Conservation (phyloP, 2,329 filamentous ascomycete species). For the Arthroderma sp. region DNA sequence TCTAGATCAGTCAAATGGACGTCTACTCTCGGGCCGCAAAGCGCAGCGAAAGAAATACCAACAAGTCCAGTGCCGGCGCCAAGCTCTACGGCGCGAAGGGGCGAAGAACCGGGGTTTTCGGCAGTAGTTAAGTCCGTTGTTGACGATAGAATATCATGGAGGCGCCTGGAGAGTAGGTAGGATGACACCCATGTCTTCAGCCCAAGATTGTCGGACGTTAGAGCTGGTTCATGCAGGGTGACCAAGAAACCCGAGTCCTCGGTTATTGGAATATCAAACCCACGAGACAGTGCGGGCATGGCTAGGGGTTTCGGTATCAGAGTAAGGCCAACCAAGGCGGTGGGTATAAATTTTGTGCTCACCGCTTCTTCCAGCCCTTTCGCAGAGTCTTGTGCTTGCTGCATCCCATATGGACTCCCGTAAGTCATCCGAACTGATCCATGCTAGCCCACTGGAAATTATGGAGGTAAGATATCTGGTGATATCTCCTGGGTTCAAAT, state of each 20-base stretch:
- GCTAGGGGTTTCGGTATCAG: constrained; percentile 24
- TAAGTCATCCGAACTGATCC: constrained; percentile 32
- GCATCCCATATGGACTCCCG: constrained; percentile 50
- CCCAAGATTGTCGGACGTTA: constrained; percentile 78
- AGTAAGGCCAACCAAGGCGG: not conserved
- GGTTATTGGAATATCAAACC: constrained; percentile 43
- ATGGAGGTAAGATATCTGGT: constrained; percentile 35
- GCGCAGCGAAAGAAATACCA: constrained; percentile 66
- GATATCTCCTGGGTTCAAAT: constrained; percentile 28
- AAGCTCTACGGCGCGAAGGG: constrained; percentile 52
- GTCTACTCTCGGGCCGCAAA: constrained; percentile 43
- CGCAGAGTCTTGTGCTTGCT: constrained; percentile 66
- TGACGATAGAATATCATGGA: constrained; percentile 35
- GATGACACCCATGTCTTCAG: constrained; percentile 94
- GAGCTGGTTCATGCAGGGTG: constrained; percentile 67
- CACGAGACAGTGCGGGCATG: constrained; percentile 50
- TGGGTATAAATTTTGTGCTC: constrained; percentile 13
- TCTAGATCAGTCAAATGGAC: constrained; percentile 74
- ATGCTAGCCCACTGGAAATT: constrained; percentile 31
- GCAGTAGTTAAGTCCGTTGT: constrained; percentile 21
- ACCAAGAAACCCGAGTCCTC: constrained; percentile 45
- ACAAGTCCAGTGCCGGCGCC: constrained; percentile 87
- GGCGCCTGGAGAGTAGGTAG: constrained; percentile 65
- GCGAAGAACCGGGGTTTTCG: constrained; percentile 12
- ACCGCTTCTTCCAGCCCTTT: constrained; percentile 69